Conservation (phyloP, 176 grass and related monocot genomes). For the Ampelocalamus luodianensis region DNA sequence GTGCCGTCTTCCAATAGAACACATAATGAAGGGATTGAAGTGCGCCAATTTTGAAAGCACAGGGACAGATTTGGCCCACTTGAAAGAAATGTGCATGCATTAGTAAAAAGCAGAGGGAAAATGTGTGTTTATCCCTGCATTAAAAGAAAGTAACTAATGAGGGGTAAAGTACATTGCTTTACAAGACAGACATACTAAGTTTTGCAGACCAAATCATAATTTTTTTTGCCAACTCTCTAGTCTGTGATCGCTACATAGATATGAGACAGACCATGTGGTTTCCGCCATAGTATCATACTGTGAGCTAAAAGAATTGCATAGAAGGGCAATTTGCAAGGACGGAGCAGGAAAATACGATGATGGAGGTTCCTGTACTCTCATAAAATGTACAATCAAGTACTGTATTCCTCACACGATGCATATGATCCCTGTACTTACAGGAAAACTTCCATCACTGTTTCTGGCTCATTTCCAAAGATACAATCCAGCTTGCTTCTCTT, state of each 20-base stretch:
- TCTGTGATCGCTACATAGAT: not conserved
- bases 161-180: not conserved
- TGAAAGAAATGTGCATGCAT: not conserved
- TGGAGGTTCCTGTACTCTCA: not conserved
- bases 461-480: not conserved
- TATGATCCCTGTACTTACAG: not conserved
- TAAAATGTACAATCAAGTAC: not conserved
- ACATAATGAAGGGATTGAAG: not conserved
- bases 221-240: not conserved
- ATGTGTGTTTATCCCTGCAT: not conserved
- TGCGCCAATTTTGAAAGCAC: not conserved
- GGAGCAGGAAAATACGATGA: not conserved
- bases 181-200: not conserved
- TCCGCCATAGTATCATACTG: not conserved
- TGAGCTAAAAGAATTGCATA: not conserved
- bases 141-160: not conserved
- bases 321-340: not conserved
- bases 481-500: not conserved
- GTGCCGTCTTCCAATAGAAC: not conserved
- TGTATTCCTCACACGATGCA: not conserved
- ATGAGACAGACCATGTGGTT: not conserved
- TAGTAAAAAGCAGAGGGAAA: not conserved
- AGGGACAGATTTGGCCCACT: not conserved
- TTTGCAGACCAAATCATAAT: not conserved
- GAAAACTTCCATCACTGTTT: not conserved